Base-by-base conservation (phyloP, 2,329 filamentous ascomycete genomes). In the Hymenoscyphus scutula region DNA sequence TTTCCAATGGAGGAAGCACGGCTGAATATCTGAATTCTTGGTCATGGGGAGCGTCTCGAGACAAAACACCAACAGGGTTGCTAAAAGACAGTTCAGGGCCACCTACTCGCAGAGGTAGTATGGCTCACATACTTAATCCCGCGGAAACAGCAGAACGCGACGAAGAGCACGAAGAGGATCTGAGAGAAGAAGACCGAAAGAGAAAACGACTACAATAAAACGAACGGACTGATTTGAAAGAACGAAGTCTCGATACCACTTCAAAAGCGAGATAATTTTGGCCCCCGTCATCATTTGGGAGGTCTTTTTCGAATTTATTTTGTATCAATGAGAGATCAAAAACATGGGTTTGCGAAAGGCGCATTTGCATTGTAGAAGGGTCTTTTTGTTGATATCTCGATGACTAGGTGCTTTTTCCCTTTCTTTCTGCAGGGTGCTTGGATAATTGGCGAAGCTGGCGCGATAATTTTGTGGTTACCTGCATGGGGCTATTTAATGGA, bases 41-140 rank as follows among this genome's bases (percentile, higher is more conserved):
- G 72, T 72, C 73, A 15, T 75, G 72, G 73, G 68, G 68, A n/a
- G 61, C 63, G 19, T 60, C 64, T 23, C 68, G 70, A 62, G 71
- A 73, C 37, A 73, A 73, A 57, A 68, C 67, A 1, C 55, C 69
- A 63, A 61, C 69, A 54, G 60, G 64, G 29, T 59, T 71, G 2
- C 68, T 73, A 56, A 73, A 71, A 58, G 81, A 82, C 60, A 81
- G 79, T 45, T 79, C 81, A 3, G 82, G 80, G 0, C 86, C 87
- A 2, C 84, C 85, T n/a, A 89, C 87, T 7, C 77, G 88, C 60
- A 80, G 87, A 64, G 87, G 85, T 29, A 89, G 87, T 70, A 89
- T 90, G 87, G 87, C 87, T 6, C 89, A 86, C 68, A 89, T 90
- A 27, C 78, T 90, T 0, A 90, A 90, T 68, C 88, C 87, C 5